Base-by-base conservation (phyloP, 345 rosid genomes). In the Hirschfeldia incana region DNA sequence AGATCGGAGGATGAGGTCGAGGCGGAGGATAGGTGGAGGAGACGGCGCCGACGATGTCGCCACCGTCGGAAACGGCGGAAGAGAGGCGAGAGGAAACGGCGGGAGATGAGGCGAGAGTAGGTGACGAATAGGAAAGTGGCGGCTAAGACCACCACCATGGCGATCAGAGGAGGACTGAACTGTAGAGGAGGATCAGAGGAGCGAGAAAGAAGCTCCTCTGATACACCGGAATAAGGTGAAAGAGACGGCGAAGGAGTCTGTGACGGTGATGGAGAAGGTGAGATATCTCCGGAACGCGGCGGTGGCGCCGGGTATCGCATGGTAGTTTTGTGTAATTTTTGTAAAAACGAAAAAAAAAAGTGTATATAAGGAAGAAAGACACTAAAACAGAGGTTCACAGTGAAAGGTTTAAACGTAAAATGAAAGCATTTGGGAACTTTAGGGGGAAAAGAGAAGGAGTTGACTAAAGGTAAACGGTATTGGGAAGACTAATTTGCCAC, bases 81-180 rank as follows among this genome's bases (percentile, higher is more conserved):
- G 10, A 90, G 73, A 5, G 82, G 85, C 1, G 86, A 85, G 30
- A 87, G 29, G 66, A 87, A 83, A 57, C 87, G 84, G 73, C 92
- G 94, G 73, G 95, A 92, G 81, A 94, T 88, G 36, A 88, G 88
- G 13, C 98, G 94, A 34, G 90, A 91, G 87, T 90, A 91, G 5
- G 94, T 89, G 7, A 94, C 91, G 12, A 89, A 69, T 0, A 92
- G 79, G 64, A 94, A 88, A 12, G 97, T 94, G 11, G 97, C 84
- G 13, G 95, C 97, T 9, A 92, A 88, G 15, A 89, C 91, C 0
- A 87, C 97, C 8, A 94, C 91, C 97, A 94, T 92, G 62, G 92
- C 98, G 76, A 94, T 94, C 83, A 94, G 72, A 5, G 95, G 90
- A 12, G 98, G 97, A 73, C 91, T 94, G 85, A 92, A 92, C 74